Conservation (phyloP, 345 rosid species). For the Stellera chamaejasme region DNA sequence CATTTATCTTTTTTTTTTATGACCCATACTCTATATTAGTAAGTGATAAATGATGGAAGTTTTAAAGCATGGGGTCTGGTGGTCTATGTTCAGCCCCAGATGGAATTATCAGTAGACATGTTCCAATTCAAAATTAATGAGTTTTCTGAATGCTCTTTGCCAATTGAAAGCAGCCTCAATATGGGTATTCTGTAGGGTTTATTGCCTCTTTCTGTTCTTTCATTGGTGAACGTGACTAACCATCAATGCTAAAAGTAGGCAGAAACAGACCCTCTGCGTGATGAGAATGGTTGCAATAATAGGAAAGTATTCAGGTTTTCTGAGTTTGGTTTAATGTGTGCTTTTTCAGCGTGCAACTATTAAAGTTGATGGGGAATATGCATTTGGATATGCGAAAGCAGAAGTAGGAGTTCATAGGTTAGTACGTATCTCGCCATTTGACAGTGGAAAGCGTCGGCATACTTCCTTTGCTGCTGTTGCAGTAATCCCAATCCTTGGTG, state of each 20-base stretch:
- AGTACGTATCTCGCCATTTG: slow-evolving; percentile 93
- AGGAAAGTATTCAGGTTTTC: slow-evolving; percentile 7
- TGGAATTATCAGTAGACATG: too few relatives aligned
- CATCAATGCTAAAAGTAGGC: too few relatives aligned
- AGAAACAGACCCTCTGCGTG: too few relatives aligned
- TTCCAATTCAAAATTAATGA: too few relatives aligned
- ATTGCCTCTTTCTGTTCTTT: background rate
- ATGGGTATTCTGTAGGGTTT: background rate
- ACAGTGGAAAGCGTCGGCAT: slow-evolving; percentile 81
- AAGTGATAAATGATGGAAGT: too few relatives aligned
- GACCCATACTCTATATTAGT: too few relatives aligned
- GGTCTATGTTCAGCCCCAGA: too few relatives aligned
- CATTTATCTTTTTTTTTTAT: too few relatives aligned
- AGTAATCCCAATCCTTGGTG: slow-evolving; percentile 78
- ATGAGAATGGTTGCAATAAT: background rate
- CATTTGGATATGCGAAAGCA: slow-evolving; percentile 95
- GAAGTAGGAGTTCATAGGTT: slow-evolving; percentile 97
- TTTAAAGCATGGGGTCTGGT: too few relatives aligned
- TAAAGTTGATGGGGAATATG: slow-evolving; percentile 85
- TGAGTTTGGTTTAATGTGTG: slow-evolving; percentile 5
- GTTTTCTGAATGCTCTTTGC: too few relatives aligned
- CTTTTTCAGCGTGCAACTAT: slow-evolving; percentile 81
- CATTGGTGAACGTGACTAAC: too few relatives aligned
- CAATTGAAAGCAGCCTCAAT: too few relatives aligned
- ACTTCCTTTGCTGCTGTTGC: slow-evolving; percentile 99